Conservation (phyloP, 108 stramenopile genomes). For the Discostella pseudostelligera region DNA sequence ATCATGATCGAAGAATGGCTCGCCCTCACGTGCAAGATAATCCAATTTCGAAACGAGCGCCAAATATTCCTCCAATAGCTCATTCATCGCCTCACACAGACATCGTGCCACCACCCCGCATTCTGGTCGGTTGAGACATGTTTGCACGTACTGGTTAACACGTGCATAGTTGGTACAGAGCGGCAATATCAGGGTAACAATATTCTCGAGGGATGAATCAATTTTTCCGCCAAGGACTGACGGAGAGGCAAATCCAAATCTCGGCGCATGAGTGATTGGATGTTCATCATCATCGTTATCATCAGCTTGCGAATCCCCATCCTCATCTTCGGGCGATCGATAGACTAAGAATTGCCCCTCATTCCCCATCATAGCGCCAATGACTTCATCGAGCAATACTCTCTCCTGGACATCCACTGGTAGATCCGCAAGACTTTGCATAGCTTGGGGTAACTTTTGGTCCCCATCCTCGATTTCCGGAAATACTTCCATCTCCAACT, state of each 20-base stretch:
- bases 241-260: constrained; percentile 27
- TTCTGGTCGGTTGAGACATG: constrained; percentile 65
- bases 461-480: constrained; percentile 15
- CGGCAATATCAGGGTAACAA: constrained; percentile 71
- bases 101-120: constrained; percentile 87
- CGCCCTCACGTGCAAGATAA: constrained; percentile 42
- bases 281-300: constrained; percentile 3
- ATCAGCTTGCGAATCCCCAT: constrained; percentile 2
- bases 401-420: constrained; percentile 53
- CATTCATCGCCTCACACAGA: constrained; percentile 76
- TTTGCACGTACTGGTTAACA: constrained; percentile 66
- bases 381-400: constrained; percentile 70
- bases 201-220: constrained; percentile 50
- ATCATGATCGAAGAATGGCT: neutral
- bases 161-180: constrained; percentile 63
- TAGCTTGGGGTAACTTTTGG: constrained; percentile 1
- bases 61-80: constrained; percentile 75
- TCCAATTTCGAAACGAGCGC: constrained; percentile 74
- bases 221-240: constrained; percentile 44
- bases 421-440: constrained; percentile 20
- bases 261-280: constrained; percentile 3
- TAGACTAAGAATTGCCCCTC: constrained; percentile 62
- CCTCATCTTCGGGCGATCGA: constrained; percentile 22
- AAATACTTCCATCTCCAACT: constrained; percentile 1
- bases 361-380: constrained; percentile 81